A percentile compares a stretch with the other conserved stretches of the same genome.
Conservation (phyloP, 805 yeast species). For the Clavispora santaluciae region DNA sequence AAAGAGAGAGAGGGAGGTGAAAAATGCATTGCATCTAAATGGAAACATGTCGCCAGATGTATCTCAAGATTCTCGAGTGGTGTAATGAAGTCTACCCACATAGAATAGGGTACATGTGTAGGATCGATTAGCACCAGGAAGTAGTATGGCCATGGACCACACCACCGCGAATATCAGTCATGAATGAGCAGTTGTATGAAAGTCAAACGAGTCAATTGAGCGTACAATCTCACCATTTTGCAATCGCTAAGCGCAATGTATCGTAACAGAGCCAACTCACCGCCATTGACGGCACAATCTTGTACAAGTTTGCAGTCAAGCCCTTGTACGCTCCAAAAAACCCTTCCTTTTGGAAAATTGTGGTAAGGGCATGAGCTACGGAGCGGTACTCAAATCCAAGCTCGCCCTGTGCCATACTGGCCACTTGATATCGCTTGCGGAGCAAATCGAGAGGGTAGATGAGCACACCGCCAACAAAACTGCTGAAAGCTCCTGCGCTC, state of each 20-base stretch:
- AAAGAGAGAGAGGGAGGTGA: no score
- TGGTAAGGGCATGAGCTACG: conserved; percentile 65
- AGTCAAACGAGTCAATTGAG: not conserved
- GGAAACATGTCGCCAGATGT: no score
- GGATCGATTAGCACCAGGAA: no score
- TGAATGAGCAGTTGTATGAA: no score
- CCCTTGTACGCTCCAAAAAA: conserved; percentile 67
- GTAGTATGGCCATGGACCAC: no score
- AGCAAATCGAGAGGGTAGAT: conserved; percentile 90
- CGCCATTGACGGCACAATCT: conserved; percentile 94
- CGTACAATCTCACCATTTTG: conserved; percentile 21
- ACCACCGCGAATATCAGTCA: no score
- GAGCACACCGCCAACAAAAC: conserved; percentile 84
- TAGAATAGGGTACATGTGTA: no score
- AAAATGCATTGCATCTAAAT: no score
- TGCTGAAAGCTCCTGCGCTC: conserved; percentile 77
- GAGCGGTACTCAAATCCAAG: conserved; percentile 81
- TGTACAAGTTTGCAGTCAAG: conserved; percentile 73
- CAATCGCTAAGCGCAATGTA: conserved; percentile 46
- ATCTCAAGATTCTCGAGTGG: no score
- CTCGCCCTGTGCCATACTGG: conserved; percentile 71
- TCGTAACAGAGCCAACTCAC: conserved; percentile 90
- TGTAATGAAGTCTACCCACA: no score
- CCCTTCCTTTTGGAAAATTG: conserved; percentile 74
- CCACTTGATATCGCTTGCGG: conserved; percentile 86